A percentile compares a stretch with the other conserved stretches of the same genome.
These are phyloP conservation scores for Ascochyta viciae-villosae DNA, from an alignment of 2,329 filamentous ascomycete genomes.

Conservation along the genomic window DNA sequence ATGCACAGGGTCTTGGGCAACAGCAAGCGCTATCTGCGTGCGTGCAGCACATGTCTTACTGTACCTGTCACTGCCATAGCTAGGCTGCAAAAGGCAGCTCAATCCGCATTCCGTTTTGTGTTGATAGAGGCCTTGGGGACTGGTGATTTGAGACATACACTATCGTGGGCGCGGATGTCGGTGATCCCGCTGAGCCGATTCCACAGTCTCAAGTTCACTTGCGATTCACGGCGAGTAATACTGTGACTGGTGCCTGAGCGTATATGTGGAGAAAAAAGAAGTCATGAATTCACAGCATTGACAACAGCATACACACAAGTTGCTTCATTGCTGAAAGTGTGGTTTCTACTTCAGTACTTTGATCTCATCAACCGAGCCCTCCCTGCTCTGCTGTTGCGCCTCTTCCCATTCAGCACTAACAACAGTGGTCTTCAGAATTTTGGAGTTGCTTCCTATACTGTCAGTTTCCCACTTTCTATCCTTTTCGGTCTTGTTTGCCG, in stretches of 20 bases:
- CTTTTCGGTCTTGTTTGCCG: conserved; percentile 18
- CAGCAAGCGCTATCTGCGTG: conserved; percentile 19
- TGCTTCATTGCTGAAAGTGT: not conserved
- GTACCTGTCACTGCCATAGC: conserved; percentile 5
- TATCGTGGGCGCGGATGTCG: not conserved
- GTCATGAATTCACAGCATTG: not conserved
- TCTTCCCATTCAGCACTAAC: conserved; percentile 47
- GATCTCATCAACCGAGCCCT: conserved; percentile 31
- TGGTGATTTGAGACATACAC: not conserved
- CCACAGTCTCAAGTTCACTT: not conserved
- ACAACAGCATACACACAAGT: not conserved
- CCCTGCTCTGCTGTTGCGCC: conserved; percentile 26
- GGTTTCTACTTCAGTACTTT: conserved; percentile 18
- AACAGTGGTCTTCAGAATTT: conserved; percentile 47
- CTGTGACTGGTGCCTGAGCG: not conserved
- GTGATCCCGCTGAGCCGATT: not conserved
- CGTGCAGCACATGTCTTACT: conserved; percentile 2
- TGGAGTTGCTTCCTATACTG: conserved; percentile 42
- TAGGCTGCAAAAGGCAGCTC: not conserved
- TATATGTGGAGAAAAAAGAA: not conserved
- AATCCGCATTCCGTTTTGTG: not conserved
- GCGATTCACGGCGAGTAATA: not conserved
- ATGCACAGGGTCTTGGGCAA: conserved; percentile 21
- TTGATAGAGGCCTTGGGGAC: not conserved
- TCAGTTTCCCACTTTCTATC: conserved; percentile 43